Evolutionary conservation across 192 early-diverging fungal species (phyloP), one percentile per base, ranked within the genome.

Genomic region (Thoreauomyces humboldtii): DNA sequence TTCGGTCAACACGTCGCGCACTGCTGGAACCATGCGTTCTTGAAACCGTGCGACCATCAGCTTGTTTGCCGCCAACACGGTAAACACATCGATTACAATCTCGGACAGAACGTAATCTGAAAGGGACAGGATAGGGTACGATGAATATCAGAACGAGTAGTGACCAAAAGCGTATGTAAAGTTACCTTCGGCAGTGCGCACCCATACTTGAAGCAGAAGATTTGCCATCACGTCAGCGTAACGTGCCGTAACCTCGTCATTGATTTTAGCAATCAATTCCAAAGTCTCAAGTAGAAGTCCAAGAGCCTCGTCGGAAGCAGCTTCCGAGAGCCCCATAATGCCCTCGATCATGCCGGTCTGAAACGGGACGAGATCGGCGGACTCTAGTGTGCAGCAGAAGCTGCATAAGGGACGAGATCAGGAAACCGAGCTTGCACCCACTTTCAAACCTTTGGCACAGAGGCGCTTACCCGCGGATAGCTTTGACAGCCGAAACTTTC

Each of bases 131-230:
- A n/a, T n/a, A n/a, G n/a, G n/a, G n/a, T n/a, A n/a, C n/a, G n/a
- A n/a, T n/a, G n/a, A n/a, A n/a, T n/a, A n/a, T n/a, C n/a, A n/a
- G n/a, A n/a, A n/a, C n/a, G n/a, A n/a, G n/a, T n/a, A n/a, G n/a
- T n/a, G n/a, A n/a, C n/a, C n/a, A n/a, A n/a, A n/a, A n/a, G n/a
- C n/a, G n/a, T n/a, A n/a, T n/a, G n/a, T n/a, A 50, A 7, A 15
- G 47, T 51, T 63, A 83, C 81, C 82, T 15, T 84, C 83, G 9
- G 91, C 87, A 67, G 91, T 79, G 33, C 80, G 81, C 38, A 76
- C 79, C 93, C 92, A 95, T n/a, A 89, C 82, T 14, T 87, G 80
- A 60, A 96, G 65, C 0, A 91, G 72, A 31, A 91, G 73, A 6
- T 87, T 86, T 52, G 86, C 83, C 31, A 97, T 71, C 38, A 81